These are phyloP conservation scores for Crithidia thermophila DNA, from an alignment of 208 protist species.

Conservation along the genomic window DNA sequence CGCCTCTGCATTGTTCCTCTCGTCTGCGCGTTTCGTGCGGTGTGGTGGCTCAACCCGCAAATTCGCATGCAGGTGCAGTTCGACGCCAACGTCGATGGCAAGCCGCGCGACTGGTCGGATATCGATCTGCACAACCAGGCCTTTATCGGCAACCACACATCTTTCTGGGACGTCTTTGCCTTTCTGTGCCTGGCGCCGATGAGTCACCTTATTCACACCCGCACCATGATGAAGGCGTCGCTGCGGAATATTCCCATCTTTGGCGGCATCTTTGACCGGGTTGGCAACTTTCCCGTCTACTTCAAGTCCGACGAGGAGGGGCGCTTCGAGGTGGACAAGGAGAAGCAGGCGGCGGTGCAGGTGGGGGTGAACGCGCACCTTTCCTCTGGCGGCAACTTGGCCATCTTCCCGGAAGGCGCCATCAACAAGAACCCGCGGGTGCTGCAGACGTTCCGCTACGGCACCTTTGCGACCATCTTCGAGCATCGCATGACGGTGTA, in stretches of 20 bases:
- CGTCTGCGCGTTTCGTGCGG: conserved; percentile 34
- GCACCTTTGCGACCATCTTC: conserved; percentile 63
- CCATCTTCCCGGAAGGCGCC: conserved; percentile 73
- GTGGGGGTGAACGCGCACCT: conserved; percentile 47
- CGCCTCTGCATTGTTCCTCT: conserved; percentile 36
- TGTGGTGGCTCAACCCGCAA: conserved; percentile 46
- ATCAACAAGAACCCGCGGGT: conserved; percentile 57
- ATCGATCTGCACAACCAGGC: conserved; percentile 19
- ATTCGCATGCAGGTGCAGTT: conserved; percentile 39
- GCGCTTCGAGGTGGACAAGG: conserved; percentile 71
- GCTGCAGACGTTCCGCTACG: conserved; percentile 66
- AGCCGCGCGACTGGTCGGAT: conserved; percentile 11
- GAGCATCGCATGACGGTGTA: conserved; percentile 55
- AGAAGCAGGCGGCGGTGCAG: conserved; percentile 58
- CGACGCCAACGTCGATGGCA: conserved; percentile 18
- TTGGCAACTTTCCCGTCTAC: conserved; percentile 82
- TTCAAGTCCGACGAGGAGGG: conserved; percentile 67
- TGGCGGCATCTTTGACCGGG: conserved; percentile 51
- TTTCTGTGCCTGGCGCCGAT: conserved; percentile 40
- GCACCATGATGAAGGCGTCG: conserved; percentile 60
- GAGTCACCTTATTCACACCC: conserved; percentile 32
- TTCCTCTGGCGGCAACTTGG: conserved; percentile 39
- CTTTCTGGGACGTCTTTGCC: conserved; percentile 64
- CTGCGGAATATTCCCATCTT: conserved; percentile 60
- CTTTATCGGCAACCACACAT: conserved; percentile 63